Percentiles rank a stretch among this genome's conserved stretches.
Evolutionary conservation across 352 stramenopile species (phyloP).

Genomic region (Globisporangium solare): DNA sequence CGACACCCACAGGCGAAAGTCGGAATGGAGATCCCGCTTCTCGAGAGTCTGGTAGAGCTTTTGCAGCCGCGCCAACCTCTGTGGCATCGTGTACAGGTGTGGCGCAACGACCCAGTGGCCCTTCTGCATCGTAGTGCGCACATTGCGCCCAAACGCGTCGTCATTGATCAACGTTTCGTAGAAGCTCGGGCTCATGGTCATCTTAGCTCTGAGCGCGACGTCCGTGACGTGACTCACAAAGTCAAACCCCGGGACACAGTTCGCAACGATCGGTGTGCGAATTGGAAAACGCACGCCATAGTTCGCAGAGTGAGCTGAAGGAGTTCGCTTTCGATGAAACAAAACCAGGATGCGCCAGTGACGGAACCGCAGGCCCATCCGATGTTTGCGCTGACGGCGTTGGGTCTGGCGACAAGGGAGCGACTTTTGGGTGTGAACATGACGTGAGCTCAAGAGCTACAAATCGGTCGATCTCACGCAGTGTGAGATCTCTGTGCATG

Average conservation of each 20-base stretch:
- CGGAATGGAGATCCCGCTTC: slow-evolving; percentile 28
- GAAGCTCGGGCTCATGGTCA: slow-evolving; percentile 24
- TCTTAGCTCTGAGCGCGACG: slow-evolving; percentile 24
- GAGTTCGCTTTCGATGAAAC: not conserved
- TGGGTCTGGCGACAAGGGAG: too few species aligned
- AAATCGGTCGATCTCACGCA: slow-evolving; percentile 31
- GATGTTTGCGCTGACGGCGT: too few species aligned
- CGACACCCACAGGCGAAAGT: slow-evolving; percentile 67
- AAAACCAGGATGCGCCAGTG: not conserved
- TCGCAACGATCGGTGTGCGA: slow-evolving; percentile 28
- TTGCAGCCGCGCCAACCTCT: slow-evolving; percentile 20
- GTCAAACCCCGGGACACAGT: slow-evolving; percentile 23
- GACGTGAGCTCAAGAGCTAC: not conserved
- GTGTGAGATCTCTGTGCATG: slow-evolving; percentile 20
- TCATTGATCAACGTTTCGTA: slow-evolving; percentile 4
- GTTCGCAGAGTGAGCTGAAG: slow-evolving; percentile 9
- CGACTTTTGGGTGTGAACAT: too few species aligned
- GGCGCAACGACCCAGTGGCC: slow-evolving; percentile 52
- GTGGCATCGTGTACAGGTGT: slow-evolving; percentile 23
- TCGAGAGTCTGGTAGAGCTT: slow-evolving; percentile 29
- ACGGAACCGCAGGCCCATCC: too few species aligned
- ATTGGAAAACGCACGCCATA: slow-evolving; percentile 40
- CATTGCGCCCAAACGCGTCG: slow-evolving; percentile 24
- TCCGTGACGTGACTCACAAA: slow-evolving; percentile 29
- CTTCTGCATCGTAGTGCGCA: slow-evolving; percentile 39